Evolutionary conservation across 2,329 filamentous ascomycete genomes (phyloP).

Genomic region (Colletotrichum somersetense): DNA sequence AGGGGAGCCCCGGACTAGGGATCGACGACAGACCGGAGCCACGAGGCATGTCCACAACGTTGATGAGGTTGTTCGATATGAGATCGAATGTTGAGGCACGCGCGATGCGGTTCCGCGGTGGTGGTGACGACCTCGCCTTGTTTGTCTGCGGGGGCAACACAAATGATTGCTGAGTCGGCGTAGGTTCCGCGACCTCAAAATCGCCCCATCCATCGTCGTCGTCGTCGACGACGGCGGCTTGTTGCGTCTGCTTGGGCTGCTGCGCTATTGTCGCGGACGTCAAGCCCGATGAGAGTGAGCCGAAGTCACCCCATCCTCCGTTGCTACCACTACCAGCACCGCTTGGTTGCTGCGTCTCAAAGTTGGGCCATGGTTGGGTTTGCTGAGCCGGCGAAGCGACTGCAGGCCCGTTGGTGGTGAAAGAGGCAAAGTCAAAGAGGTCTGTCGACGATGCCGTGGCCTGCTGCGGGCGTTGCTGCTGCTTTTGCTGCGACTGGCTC

Average conservation of each 20-base stretch:
- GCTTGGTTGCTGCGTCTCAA: constrained; percentile 46
- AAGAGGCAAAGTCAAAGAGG: constrained; percentile 46
- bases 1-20: constrained; percentile 31
- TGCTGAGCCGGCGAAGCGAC: constrained; percentile 35
- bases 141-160: constrained; percentile 31
- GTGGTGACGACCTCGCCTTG: constrained; percentile 41
- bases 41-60: constrained; percentile 47
- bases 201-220: constrained; percentile 77
- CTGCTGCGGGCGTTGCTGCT: constrained; percentile 39
- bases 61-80: constrained; percentile 65
- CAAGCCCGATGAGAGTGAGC: constrained; percentile 35
- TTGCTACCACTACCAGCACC: constrained; percentile 26
- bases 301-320: constrained; percentile 44
- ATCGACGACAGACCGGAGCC: constrained; percentile 30
- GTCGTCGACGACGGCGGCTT: constrained; percentile 53
- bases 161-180: constrained; percentile 41
- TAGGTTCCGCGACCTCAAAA: constrained; percentile 69
- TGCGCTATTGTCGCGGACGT: constrained; percentile 41
- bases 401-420: constrained; percentile 33
- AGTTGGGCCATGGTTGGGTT: constrained; percentile 50
- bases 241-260: constrained; percentile 19
- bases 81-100: constrained; percentile 67
- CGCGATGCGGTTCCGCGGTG: constrained; percentile 49
- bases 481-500: constrained; percentile 38
- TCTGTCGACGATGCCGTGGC: constrained; percentile 45